A percentile compares a stretch with the other conserved stretches of the same genome.
phyloP scores from a whole-genome alignment of 257 asterid species.

The Capsicum chinense region DNA sequence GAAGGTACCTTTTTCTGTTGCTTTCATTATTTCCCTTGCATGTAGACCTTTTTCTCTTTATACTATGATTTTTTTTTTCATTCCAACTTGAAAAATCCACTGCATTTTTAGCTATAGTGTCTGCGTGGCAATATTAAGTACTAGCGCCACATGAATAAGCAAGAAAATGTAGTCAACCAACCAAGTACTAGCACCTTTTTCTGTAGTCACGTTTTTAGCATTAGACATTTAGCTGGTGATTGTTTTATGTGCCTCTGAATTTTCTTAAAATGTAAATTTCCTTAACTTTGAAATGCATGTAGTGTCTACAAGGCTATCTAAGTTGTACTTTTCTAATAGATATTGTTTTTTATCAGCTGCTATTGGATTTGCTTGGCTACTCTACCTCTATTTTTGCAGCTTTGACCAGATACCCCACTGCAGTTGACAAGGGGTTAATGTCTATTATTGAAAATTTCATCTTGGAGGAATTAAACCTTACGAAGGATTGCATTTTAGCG shows the following conservation, averaged over 20 bases:
- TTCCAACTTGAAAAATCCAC: slow-evolving; percentile 1
- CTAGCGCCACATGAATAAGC: slow-evolving; percentile 16
- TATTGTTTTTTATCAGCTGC: slow-evolving; percentile 62
- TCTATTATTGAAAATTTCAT: slow-evolving; percentile 65
- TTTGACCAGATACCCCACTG: slow-evolving; percentile 64
- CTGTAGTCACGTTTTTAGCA: background rate
- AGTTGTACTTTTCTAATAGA: slow-evolving; percentile 33
- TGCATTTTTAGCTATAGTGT: background rate
- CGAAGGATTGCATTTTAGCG: slow-evolving; percentile 67
- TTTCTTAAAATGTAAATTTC: background rate
- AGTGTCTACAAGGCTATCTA: background rate
- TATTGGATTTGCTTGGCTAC: slow-evolving; percentile 77
- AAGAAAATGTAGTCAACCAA: background rate
- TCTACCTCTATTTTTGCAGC: slow-evolving; percentile 70
- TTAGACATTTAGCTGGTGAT: background rate
- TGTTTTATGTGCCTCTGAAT: background rate
- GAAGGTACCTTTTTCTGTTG: background rate
- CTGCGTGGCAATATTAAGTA: background rate
- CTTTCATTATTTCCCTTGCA: background rate
- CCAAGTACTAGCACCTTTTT: background rate
- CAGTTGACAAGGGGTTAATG: slow-evolving; percentile 56
- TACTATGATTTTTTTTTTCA: background rate
- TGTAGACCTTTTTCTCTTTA: background rate
- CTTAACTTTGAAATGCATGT: slow-evolving; percentile 15
- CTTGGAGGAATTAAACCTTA: slow-evolving; percentile 68